Percentiles rank a stretch among this genome's conserved stretches.
These are phyloP conservation scores for Cylindrotheca closterium DNA, from an alignment of 108 stramenopile species.

Conservation along the genomic window DNA sequence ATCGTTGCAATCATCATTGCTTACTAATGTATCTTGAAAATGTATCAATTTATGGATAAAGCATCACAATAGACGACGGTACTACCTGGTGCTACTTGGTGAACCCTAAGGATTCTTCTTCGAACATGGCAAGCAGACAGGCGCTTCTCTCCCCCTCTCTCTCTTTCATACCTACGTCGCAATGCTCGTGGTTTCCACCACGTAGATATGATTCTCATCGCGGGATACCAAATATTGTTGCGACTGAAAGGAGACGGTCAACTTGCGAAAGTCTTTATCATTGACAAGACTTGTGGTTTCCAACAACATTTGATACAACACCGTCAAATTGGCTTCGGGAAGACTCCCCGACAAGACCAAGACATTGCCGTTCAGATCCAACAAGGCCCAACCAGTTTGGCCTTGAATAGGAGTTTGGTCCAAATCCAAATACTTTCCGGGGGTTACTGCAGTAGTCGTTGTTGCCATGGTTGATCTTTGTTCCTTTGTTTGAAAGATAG, in stretches of 20 bases:
- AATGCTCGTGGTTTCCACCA: conserved; percentile 32
- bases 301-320: conserved; percentile 24
- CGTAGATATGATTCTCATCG: conserved; percentile 26
- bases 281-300: conserved; percentile 2
- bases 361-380: conserved; percentile 22
- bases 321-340: neutral
- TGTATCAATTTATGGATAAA: too few relatives aligned
- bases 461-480: neutral
- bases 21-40: too few relatives aligned
- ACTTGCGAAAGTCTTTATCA: neutral
- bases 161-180: too few relatives aligned
- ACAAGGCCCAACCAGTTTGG: conserved; percentile 26
- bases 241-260: conserved; percentile 21
- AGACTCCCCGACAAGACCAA: neutral
- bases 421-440: conserved; percentile 9
- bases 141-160: too few relatives aligned
- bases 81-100: too few relatives aligned
- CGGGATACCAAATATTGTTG: conserved; percentile 20
- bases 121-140: too few relatives aligned
- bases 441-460: neutral
- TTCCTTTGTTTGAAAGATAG: too few relatives aligned
- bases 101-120: too few relatives aligned
- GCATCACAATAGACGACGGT: too few relatives aligned
- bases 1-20: too few relatives aligned
- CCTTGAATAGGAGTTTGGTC: conserved; percentile 27